Base-by-base conservation (phyloP, 1,139 yeast genomes). In the Yamadazyma spencermartinsiae region DNA sequence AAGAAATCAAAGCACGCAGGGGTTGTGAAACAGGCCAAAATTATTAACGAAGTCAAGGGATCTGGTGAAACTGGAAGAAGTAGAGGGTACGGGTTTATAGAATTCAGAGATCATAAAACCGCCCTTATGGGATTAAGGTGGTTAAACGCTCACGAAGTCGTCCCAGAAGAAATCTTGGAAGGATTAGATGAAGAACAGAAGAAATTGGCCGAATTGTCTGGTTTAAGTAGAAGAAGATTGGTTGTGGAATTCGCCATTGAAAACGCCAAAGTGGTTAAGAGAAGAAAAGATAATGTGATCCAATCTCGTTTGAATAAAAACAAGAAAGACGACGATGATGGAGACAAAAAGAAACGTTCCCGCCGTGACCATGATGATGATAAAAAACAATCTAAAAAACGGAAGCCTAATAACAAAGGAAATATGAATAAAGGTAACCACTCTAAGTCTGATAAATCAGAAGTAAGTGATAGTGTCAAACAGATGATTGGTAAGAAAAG, bases 81-180 rank as follows among this genome's bases (percentile, higher is more conserved):
- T 59, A 82, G 98, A 69, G 98, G 99, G 44, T 92, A 90, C 54
- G 99, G 99, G 46, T 90, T 92, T 71, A 66, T 92, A 39, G 98
- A 94, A 64, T 89, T 76, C 62, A 80, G 92, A 64, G 96, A 90
- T 61, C 99, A 92, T 61, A 86, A 86, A 61, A 64, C 86, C 45
- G 98, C 99, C 1, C 74, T 92, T 47, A 90, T 90, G 97, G 98
- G 95, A 4, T 76, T 92, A 44, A 80, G 99, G 70, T 94, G 97
- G 96, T 75, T 92, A 60, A 92, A 92, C 65, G 96, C 96, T 3
- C 97, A 92, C 59, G 84, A 79, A 54, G 96, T 92, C 3, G 67
- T 86, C 0, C 63, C 63, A 33, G 79, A 75, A 8, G 97, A 90
- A 61, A 75, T 87, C 27, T 50, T 77, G 14, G 88, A 75, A 44